These are phyloP conservation scores for Diddensiella santjacobensis DNA, from an alignment of 805 yeast species.

Conservation along the genomic window DNA sequence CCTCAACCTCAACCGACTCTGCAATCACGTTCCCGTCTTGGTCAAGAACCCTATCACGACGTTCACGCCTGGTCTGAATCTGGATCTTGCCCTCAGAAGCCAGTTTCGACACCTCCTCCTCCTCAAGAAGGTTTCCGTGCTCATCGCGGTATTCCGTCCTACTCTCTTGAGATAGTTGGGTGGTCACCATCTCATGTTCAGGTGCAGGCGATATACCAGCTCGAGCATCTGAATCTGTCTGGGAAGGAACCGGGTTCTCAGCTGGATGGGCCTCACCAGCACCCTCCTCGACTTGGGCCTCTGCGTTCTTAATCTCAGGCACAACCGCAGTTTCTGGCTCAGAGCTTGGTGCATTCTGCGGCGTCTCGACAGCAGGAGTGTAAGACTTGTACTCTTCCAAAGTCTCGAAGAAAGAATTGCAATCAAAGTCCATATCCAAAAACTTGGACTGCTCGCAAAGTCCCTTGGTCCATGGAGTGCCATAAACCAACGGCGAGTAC, in stretches of 20 bases:
- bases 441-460: conserved; percentile 62
- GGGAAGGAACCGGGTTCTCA: conserved; percentile 6
- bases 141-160: conserved; percentile 36
- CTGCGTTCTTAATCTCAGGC: conserved; percentile 5
- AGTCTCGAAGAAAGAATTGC: conserved; percentile 48
- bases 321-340: conserved; percentile 4
- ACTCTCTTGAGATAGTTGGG: conserved; percentile 4
- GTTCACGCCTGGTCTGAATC: conserved; percentile 13
- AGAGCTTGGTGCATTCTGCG: neutral
- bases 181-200: conserved; percentile 2
- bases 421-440: conserved; percentile 83
- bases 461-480: conserved; percentile 69
- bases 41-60: conserved; percentile 11
- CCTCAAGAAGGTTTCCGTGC: conserved; percentile 36
- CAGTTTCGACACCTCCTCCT: conserved; percentile 17
- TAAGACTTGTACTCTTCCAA: conserved; percentile 27
- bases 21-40: conserved; percentile 16
- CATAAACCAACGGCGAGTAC: conserved; percentile 75
- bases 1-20: conserved; percentile 1
- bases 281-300: conserved; percentile 7
- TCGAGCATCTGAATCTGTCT: conserved; percentile 3
- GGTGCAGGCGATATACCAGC: conserved; percentile 9
- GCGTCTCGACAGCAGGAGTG: conserved; percentile 3
- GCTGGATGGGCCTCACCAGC: neutral
- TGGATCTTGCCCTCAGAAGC: conserved; percentile 18